Conservation (phyloP, 2,329 filamentous ascomycete genomes). For the Teratosphaeria pseudoeucalypti region DNA sequence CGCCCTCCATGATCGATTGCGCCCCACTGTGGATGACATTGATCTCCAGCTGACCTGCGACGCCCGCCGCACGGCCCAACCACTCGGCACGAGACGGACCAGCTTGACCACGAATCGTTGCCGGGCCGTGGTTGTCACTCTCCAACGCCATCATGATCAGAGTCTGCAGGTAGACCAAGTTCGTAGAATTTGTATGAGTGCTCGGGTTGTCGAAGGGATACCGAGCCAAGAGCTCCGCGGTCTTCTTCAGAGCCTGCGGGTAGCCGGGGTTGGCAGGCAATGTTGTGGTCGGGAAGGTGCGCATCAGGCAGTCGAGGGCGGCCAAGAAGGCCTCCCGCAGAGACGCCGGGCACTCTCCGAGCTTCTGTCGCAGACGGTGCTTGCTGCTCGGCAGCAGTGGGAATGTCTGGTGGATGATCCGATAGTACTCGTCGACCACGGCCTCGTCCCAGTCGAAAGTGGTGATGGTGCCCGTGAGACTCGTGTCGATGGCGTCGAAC, state of each 20-base stretch:
- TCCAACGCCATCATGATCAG: slow-evolving; percentile 57
- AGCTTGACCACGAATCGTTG: slow-evolving; percentile 35
- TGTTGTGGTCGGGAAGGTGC: slow-evolving; percentile 39
- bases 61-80: slow-evolving; percentile 54
- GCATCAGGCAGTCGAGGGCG: slow-evolving; percentile 50
- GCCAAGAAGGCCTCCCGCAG: slow-evolving; percentile 56
- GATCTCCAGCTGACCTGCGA: slow-evolving; percentile 56
- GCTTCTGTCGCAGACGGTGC: slow-evolving; percentile 43
- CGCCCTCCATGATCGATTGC: slow-evolving; percentile 34
- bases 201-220: slow-evolving; percentile 36
- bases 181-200: slow-evolving; percentile 31
- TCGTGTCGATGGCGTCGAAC: slow-evolving; percentile 17
- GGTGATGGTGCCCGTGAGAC: slow-evolving; percentile 10
- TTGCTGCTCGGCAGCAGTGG: slow-evolving; percentile 54
- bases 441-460: slow-evolving; percentile 38
- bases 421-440: slow-evolving; percentile 46
- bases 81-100: slow-evolving; percentile 44
- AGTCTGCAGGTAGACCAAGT: slow-evolving; percentile 53
- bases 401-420: slow-evolving; percentile 55
- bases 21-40: slow-evolving; percentile 35
- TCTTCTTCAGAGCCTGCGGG: slow-evolving; percentile 29
- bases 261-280: slow-evolving; percentile 26
- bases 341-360: slow-evolving; percentile 45
- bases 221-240: slow-evolving; percentile 33
- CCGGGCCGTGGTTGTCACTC: slow-evolving; percentile 47